Base-by-base conservation (phyloP, 805 yeast genomes). In the Candida wancherniae region DNA sequence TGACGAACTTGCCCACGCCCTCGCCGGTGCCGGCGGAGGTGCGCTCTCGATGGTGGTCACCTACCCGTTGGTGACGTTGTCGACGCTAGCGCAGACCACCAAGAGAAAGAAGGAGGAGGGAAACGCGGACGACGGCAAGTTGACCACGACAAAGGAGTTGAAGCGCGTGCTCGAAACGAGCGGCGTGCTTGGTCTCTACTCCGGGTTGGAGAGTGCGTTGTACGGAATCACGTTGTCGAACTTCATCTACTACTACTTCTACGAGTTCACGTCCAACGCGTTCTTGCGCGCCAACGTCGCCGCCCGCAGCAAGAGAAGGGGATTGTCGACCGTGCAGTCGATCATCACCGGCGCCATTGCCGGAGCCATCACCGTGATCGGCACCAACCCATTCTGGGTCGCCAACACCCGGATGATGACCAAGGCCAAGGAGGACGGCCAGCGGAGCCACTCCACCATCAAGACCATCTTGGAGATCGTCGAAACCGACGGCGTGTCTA, bases 1-100 rank as follows among this genome's bases (percentile, higher is more conserved):
- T 19, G 31, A 31, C 23, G 73, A 73, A 41, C 48, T 84, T 21
- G 86, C 92, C 9, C 96, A 88, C 52, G 96, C 96, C n/a, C 57
- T 88, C 8, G 83, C 95, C 5, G 97, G 97, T 8, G 95, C 95
- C 20, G 80, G 88, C 5, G 95, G 95, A 16, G 97, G 97, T 9
- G 87, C 90, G 14, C 69, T 85, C 17, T 75, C 95, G 3, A 82
- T 86, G 80, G 72, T 80, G 0, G 77, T 86, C 22, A 88, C 97
- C 0, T 88, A 88, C 53, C 97, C 97, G 1, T 64, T 88, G 46
- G 86, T 85, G 37, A 83, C 94, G 1, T 61, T 87, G 34, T 81
- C 94, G 2, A 87, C 96, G 0, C 72, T 84, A 31, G 94, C 95
- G 4, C 97, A 88, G 54, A 82, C 90, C n/a, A 70, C 51, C 34